A percentile compares a stretch with the other conserved stretches of the same genome.
phyloP scores from a whole-genome alignment of 495 filamentous ascomycete genomes.

The Penicillium steckii region DNA sequence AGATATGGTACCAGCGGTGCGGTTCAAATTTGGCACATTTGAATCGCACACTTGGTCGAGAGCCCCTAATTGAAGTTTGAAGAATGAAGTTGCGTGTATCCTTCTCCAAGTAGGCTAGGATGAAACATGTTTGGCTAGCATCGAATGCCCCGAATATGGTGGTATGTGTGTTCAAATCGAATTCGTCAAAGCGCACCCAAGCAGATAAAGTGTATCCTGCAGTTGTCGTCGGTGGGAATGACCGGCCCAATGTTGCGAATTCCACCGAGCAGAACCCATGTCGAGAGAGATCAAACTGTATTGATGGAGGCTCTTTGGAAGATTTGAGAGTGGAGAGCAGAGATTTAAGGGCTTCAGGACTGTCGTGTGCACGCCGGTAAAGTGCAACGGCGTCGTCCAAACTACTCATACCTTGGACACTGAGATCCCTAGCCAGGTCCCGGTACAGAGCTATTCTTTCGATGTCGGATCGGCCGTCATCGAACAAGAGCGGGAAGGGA shows the following conservation, averaged over 20 bases:
- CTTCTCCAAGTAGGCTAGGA: constrained; percentile 90
- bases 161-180: constrained; percentile 82
- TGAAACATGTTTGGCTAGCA: constrained; percentile 86
- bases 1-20: constrained; percentile 87
- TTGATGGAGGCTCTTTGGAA: constrained; percentile 74
- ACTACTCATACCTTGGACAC: constrained; percentile 61
- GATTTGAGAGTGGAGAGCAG: constrained; percentile 68
- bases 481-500: constrained; percentile 68
- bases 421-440: constrained; percentile 39
- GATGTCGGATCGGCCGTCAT: constrained; percentile 36
- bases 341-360: constrained; percentile 64
- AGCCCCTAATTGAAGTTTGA: constrained; percentile 87
- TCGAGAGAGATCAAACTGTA: constrained; percentile 90
- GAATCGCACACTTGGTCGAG: constrained; percentile 88
- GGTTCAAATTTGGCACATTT: constrained; percentile 74
- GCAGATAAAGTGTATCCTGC: constrained; percentile 85
- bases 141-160: constrained; percentile 97
- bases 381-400: constrained; percentile 79
- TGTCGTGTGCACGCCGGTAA: constrained; percentile 62
- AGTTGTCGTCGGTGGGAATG: constrained; percentile 75
- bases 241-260: constrained; percentile 72
- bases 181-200: constrained; percentile 85
- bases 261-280: constrained; percentile 89
- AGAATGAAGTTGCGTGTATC: constrained; percentile 95
- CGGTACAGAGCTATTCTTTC: constrained; percentile 61